Conservation (phyloP, 805 yeast genomes). For the Sugiyamaella marilandica region DNA sequence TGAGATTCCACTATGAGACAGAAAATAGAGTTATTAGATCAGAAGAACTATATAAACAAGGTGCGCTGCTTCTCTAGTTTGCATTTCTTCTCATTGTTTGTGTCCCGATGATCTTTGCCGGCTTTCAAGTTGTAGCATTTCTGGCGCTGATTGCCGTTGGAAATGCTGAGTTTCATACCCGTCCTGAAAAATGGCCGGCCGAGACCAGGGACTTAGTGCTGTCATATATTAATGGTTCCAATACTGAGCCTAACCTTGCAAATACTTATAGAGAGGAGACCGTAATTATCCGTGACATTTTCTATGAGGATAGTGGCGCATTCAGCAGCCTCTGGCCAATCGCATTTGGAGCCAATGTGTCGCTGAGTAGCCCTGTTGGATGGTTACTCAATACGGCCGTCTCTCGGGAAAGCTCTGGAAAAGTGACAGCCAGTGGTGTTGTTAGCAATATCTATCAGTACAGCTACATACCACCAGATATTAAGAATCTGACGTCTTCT, state of each 20-base stretch:
- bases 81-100: too few species aligned
- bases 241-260: background rate
- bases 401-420: conserved; percentile 3
- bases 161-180: conserved; percentile 1
- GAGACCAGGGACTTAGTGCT: conserved; percentile 1
- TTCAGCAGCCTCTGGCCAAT: conserved; percentile 10
- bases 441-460: conserved; percentile 2
- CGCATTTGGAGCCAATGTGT: conserved; percentile 7
- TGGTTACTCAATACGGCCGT: conserved; percentile 9
- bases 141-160: background rate
- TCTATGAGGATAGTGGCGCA: conserved; percentile 2
- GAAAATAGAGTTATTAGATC: too few species aligned
- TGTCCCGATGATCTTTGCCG: background rate
- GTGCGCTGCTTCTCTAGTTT: too few species aligned
- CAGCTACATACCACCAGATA: conserved; percentile 1
- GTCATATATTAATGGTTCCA: conserved; percentile 2
- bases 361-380: conserved; percentile 6
- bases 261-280: background rate
- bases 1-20: too few species aligned
- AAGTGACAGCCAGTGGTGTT: conserved; percentile 6
- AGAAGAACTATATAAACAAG: too few species aligned
- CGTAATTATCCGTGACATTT: conserved; percentile 2
- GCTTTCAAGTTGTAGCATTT: background rate
- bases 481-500: background rate
- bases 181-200: conserved; percentile 6